Evolutionary conservation across 768 basidiomycete species (phyloP), one percentile per base, ranked within the genome.

Genomic region (Nidularia sp.): DNA sequence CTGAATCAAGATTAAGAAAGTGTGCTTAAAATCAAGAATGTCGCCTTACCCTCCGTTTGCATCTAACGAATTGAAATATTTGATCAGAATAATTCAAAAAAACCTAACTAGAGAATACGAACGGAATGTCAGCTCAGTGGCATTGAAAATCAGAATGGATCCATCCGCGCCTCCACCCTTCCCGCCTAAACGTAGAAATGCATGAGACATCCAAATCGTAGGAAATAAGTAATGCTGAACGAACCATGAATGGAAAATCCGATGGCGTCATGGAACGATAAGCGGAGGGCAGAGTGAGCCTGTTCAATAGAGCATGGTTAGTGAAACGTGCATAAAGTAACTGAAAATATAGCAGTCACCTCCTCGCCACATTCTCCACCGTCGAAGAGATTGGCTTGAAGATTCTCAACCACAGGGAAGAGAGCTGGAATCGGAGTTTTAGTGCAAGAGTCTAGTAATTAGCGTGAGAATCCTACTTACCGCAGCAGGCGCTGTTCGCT

Each of bases 301-400:
- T 61, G 31, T 29, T 5, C 5, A 4, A n/a, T 10, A 6, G 2
- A 25, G 25, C 9, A 22, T 29, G 7, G 7, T 6, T 25, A 25
- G 33, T 13, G 15, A n/a, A 12, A 25, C 25, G 25, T 1, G 25
- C 12, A 25, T 41, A 9, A 34, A 49, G 15, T n/a, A 52, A 46
- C 64, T 33, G 56, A 60, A 46, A 63, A 41, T 1, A 41, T 41
- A 41, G 15, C 4, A 2, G 2, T 41, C 5, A 65, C 66, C 47
- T 66, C 61, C 51, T 70, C 66, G 45, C 69, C 66, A 51, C 70
- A 71, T 51, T 69, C 61, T 35, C 59, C 66, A 34, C 60, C 60
- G 44, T 70, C 66, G 62, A 70, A 70, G 18, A 71, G 60, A 18
- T 61, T 59, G 41, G 63, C 41, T 54, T 70, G 69, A n/a, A 71